These are phyloP conservation scores for Phytophthora pini DNA, from an alignment of 352 stramenopile species.

Conservation along the genomic window DNA sequence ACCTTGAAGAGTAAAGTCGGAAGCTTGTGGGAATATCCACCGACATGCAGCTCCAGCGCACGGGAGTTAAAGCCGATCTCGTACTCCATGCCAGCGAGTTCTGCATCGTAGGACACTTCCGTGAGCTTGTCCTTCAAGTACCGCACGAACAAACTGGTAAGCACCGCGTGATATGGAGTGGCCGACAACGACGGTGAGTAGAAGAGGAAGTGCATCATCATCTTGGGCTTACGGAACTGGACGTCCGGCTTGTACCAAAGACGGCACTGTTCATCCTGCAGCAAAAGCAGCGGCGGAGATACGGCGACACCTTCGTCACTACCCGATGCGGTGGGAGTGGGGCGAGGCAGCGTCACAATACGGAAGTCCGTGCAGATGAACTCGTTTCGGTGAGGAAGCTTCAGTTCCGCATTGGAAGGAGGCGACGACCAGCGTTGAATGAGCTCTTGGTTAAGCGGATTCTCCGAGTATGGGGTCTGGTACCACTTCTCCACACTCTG, in stretches of 20 bases:
- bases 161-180: slow-evolving; percentile 72
- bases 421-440: slow-evolving; percentile 50
- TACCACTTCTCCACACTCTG: slow-evolving; percentile 71
- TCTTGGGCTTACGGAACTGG: slow-evolving; percentile 92
- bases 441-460: slow-evolving; percentile 35
- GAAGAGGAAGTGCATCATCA: slow-evolving; percentile 87
- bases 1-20: slow-evolving; percentile 80
- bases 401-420: slow-evolving; percentile 40
- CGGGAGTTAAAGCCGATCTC: slow-evolving; percentile 68
- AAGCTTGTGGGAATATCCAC: slow-evolving; percentile 92
- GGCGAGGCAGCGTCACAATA: slow-evolving; percentile 51
- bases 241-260: slow-evolving; percentile 91
- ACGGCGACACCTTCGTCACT: slow-evolving; percentile 5
- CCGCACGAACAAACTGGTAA: slow-evolving; percentile 76
- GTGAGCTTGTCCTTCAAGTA: slow-evolving; percentile 88
- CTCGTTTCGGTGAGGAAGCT: slow-evolving; percentile 70
- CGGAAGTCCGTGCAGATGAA: slow-evolving; percentile 83
- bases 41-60: slow-evolving; percentile 82
- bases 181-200: slow-evolving; percentile 62
- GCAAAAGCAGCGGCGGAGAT: slow-evolving; percentile 45
- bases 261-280: slow-evolving; percentile 54
- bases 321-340: slow-evolving; percentile 45
- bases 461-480: slow-evolving; percentile 63
- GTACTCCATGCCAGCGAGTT: slow-evolving; percentile 83
- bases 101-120: slow-evolving; percentile 81